Evolutionary conservation across 495 filamentous ascomycete species (phyloP), one percentile per base, ranked within the genome.

Genomic region (Penicillium lagena): DNA sequence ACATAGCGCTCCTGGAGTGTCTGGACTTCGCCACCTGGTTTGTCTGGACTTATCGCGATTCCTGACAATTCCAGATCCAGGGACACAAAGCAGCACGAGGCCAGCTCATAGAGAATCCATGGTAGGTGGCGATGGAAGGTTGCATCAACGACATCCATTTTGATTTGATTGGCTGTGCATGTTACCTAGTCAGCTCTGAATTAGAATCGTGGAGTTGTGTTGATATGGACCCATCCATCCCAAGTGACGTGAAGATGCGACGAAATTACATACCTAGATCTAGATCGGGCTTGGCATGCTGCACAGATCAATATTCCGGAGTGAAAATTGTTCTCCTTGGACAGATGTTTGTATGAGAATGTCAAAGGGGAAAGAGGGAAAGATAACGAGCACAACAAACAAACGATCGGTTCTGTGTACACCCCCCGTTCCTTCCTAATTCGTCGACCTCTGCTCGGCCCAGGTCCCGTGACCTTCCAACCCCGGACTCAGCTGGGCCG

Each of bases 41-140:
- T 11, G 15, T 58, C 55, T 35, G 64, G 51, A 13, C 62, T 45
- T 35, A 50, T 53, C 1, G 64, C 49, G 37, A 94, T 81, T 1
- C 88, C 88, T 4, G 81, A 86, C 50, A 93, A 76, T 58, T 95
- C 89, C 15, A 90, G 67, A 51, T 93, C 89, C 33, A 93, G 57
- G 1, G 83, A 58, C 3, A 93, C 81, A 53, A 87, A 90, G 22
- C 71, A 67, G 14, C 84, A 73, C 12, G 75, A 64, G 12, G 63
- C 51, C 29, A 91, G 77, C 12, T 75, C 69, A 8, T 73, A 54
- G 7, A 90, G 58, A 13, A 91, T 72, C 12, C 60, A 59, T 0
- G 85, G 75, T 2, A 91, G 64, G 12, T 74, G 58, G 33, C 60
- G 59, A 31, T 62, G 59, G 55, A 86, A 90, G 9, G 72, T 75